These are phyloP conservation scores for Podila epigama DNA, from an alignment of 192 early-diverging fungal species.

Conservation along the genomic window DNA sequence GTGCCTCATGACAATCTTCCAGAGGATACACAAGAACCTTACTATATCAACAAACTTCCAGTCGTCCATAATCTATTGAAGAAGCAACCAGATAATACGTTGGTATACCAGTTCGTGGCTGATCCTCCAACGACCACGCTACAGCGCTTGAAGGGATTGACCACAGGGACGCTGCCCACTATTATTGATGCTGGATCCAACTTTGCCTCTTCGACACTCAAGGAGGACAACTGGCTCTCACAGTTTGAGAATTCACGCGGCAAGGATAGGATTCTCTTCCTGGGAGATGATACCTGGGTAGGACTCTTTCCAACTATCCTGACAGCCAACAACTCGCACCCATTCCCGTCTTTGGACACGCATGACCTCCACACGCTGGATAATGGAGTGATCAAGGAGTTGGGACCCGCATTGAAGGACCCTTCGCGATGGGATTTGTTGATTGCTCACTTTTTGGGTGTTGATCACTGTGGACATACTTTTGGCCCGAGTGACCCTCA, in stretches of 20 bases:
- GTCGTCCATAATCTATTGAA: conserved; percentile 57
- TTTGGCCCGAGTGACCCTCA: conserved; percentile 86
- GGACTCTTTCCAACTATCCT: conserved; percentile 75
- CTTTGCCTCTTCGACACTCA: conserved; percentile 76
- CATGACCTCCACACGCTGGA: conserved; percentile 96
- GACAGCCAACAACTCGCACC: conserved; percentile 58
- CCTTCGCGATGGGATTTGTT: conserved; percentile 74
- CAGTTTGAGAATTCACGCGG: conserved; percentile 34
- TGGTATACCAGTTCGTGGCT: conserved; percentile 75
- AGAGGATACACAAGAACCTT: conserved; percentile 4
- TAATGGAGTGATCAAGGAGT: conserved; percentile 72
- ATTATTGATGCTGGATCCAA: conserved; percentile 86
- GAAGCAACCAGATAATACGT: conserved; percentile 59
- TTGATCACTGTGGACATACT: conserved; percentile 96
- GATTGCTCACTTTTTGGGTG: conserved; percentile 93
- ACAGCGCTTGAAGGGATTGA: conserved; percentile 82
- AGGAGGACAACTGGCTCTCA: conserved; percentile 79
- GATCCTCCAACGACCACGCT: conserved; percentile 87
- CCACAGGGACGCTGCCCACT: conserved; percentile 83
- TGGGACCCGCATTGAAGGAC: conserved; percentile 47
- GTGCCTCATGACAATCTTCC: conserved; percentile 30
- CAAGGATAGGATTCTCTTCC: conserved; percentile 68
- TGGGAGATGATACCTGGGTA: conserved; percentile 98
- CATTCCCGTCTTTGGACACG: conserved; percentile 77
- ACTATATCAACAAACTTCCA: conserved; percentile 61